A percentile compares a stretch with the other conserved stretches of the same genome.
Evolutionary conservation across 75 land plant species (phyloP).

Genomic region (Cupressus sempervirens): DNA sequence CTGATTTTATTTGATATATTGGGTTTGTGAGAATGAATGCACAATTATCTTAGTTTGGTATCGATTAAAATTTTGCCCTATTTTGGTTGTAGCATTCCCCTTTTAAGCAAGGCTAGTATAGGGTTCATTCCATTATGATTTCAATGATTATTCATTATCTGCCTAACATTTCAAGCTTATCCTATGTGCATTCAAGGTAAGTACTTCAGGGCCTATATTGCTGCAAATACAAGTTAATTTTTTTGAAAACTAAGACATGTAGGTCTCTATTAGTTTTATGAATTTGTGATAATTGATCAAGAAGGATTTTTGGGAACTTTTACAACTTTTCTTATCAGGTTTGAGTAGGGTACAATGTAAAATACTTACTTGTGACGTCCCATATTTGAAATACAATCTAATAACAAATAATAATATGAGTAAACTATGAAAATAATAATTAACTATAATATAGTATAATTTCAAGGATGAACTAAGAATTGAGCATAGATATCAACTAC

Average conservation of each 20-base stretch:
- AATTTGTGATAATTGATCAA: constrained; percentile 2
- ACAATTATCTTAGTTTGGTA: neutral
- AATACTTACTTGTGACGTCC: neutral
- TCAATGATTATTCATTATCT: neutral
- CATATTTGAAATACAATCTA: too few relatives aligned
- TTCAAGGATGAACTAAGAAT: too few relatives aligned
- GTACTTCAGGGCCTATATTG: neutral
- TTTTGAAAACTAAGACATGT: neutral
- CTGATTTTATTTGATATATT: neutral
- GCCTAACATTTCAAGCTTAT: neutral
- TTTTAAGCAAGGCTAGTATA: neutral
- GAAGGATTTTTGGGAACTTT: neutral
- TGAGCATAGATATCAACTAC: too few relatives aligned
- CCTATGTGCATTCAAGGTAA: neutral
- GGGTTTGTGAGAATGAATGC: neutral
- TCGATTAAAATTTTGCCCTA: neutral
- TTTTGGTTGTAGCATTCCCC: neutral
- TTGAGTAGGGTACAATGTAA: neutral
- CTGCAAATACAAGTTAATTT: neutral
- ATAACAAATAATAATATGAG: too few relatives aligned
- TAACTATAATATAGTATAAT: too few relatives aligned
- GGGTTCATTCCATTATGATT: neutral
- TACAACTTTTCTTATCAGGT: neutral
- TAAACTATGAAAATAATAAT: too few relatives aligned
- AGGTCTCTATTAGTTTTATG: neutral